Conservation (phyloP, 2,329 filamentous ascomycete genomes). For the Thelonectria discophora region DNA sequence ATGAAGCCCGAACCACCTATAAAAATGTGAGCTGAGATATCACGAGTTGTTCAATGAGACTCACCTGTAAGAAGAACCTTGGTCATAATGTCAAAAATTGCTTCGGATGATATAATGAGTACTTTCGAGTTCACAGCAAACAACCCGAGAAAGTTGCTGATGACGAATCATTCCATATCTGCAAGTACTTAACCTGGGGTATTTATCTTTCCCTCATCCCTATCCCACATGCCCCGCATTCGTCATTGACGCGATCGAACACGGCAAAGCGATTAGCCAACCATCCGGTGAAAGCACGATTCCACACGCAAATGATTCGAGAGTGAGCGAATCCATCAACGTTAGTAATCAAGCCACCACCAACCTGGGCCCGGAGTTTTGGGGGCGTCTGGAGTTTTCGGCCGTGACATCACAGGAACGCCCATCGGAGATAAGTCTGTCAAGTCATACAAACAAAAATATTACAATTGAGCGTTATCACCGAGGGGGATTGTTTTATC, state of each 20-base stretch:
- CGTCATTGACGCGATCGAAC: constrained; percentile 30
- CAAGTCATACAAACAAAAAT: constrained; percentile 28
- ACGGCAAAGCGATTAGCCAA: neutral
- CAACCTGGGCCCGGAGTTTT: constrained; percentile 4
- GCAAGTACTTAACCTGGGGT: constrained; percentile 10
- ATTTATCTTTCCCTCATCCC: constrained; percentile 13
- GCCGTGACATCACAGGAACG: neutral
- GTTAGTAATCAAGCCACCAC: constrained; percentile 11
- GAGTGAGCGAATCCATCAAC: neutral
- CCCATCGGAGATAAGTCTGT: constrained; percentile 7
- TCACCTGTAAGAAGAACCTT: constrained; percentile 47
- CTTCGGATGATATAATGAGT: neutral
- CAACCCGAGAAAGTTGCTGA: neutral
- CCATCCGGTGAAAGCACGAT: neutral
- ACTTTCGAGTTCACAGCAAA: neutral
- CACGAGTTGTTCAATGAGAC: neutral
- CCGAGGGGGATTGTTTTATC: constrained; percentile 33
- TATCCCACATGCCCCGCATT: constrained; percentile 32
- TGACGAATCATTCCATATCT: neutral
- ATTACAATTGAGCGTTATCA: constrained; percentile 41
- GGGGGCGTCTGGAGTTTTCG: constrained; percentile 1
- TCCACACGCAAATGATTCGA: neutral
- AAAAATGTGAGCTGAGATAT: constrained; percentile 19
- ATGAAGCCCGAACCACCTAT: constrained; percentile 49
- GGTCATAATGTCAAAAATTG: constrained; percentile 34